Conservation (phyloP, 1,139 yeast genomes). For the Lodderomyces orthopsilosis region DNA sequence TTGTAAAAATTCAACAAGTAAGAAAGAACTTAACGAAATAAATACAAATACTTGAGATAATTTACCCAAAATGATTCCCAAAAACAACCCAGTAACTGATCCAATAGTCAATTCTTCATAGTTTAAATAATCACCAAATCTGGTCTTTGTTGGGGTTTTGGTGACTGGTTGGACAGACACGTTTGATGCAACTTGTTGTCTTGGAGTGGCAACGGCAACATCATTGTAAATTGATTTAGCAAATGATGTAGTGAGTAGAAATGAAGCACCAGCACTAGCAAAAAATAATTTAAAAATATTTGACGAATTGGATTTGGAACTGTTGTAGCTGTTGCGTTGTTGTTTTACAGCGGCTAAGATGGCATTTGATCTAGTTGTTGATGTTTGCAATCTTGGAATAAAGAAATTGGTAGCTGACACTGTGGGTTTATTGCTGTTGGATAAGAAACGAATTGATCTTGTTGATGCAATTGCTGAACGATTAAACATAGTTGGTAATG, state of each 20-base stretch:
- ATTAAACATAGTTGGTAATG: slow-evolving; percentile 1
- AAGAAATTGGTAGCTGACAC: slow-evolving; percentile 1
- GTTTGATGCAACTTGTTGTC: slow-evolving; percentile 5
- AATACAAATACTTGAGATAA: slow-evolving; percentile 57
- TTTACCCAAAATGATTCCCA: slow-evolving; percentile 67
- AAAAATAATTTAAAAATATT: slow-evolving; percentile 13
- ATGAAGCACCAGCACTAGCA: slow-evolving; percentile 14
- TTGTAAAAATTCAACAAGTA: slow-evolving; percentile 57
- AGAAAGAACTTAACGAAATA: slow-evolving; percentile 49
- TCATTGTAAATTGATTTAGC: slow-evolving; percentile 13
- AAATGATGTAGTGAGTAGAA: slow-evolving; percentile 9
- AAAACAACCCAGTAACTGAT: slow-evolving; percentile 59
- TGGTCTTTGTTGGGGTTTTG: slow-evolving; percentile 10
- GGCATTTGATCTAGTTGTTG: not conserved
- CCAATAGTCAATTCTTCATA: slow-evolving; percentile 71
- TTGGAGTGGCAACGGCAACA: slow-evolving; percentile 8
- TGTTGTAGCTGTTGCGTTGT: slow-evolving; percentile 4
- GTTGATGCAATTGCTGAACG: slow-evolving; percentile 1
- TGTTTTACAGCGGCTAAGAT: slow-evolving; percentile 1
- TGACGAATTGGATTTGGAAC: slow-evolving; percentile 1
- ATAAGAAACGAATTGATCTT: slow-evolving; percentile 5
- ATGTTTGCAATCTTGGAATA: not conserved
- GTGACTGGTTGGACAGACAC: slow-evolving; percentile 3
- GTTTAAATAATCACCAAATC: slow-evolving; percentile 44
- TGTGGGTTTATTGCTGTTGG: not conserved